Evolutionary conservation across 78 protist species (phyloP).

Genomic region (Dictyostelium purpureum): DNA sequence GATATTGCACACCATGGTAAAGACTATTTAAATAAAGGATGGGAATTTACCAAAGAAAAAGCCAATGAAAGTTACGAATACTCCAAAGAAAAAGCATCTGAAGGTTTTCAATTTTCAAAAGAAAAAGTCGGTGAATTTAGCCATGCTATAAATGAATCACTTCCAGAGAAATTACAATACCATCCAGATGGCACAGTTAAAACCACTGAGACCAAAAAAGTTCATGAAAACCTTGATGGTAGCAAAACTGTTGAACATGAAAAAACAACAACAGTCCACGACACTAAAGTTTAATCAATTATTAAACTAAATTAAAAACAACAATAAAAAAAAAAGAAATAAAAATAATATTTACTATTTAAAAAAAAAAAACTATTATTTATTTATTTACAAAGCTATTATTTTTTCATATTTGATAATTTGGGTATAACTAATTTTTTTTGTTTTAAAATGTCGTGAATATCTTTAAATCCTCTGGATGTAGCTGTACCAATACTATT

Average conservation of each 20-base stretch:
- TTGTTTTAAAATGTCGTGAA: neutral
- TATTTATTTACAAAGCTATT: too few relatives aligned
- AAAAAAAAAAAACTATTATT: too few relatives aligned
- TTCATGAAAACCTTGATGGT: neutral
- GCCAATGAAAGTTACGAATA: constrained; percentile 93
- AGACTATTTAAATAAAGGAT: neutral
- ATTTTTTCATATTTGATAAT: neutral
- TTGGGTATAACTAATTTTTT: neutral
- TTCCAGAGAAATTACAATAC: constrained; percentile 5
- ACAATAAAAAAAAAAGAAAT: neutral
- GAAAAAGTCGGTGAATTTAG: neutral
- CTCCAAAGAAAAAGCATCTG: constrained; percentile 82
- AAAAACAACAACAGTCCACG: neutral
- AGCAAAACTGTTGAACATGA: neutral
- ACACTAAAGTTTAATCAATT: neutral
- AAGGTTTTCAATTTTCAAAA: constrained; percentile 44
- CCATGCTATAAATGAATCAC: constrained; percentile 1
- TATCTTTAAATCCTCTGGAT: neutral
- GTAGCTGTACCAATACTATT: neutral
- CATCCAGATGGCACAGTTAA: constrained; percentile 2
- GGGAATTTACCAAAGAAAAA: constrained; percentile 68
- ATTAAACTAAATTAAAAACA: neutral
- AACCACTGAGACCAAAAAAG: neutral
- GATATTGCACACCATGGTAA: neutral
- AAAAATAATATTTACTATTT: neutral